Conservation (phyloP, 441 rosid species). For the Corymbia citriodora region DNA sequence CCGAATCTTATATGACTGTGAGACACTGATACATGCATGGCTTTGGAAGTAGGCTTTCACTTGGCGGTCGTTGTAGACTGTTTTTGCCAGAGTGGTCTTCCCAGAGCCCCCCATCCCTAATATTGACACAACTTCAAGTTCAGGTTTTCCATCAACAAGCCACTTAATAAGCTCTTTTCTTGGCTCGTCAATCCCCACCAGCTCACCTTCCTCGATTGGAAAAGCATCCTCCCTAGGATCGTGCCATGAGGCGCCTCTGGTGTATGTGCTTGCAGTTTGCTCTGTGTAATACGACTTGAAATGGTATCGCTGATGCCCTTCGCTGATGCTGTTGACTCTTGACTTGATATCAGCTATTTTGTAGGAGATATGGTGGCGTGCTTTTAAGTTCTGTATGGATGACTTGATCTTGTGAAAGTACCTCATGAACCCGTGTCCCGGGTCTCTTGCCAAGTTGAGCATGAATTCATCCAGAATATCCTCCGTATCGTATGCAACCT, state of each 20-base stretch:
- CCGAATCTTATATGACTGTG: too few species aligned
- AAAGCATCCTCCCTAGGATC: background rate
- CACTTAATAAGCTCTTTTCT: background rate
- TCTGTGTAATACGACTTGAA: background rate
- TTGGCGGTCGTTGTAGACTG: too few species aligned
- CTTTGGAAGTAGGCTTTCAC: too few species aligned
- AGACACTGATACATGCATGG: too few species aligned
- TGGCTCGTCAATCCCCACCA: background rate
- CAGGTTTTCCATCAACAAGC: background rate
- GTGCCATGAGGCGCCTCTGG: background rate
- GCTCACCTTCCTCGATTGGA: background rate
- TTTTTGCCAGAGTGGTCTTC: background rate
- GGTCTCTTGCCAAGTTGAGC: background rate
- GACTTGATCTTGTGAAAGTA: background rate
- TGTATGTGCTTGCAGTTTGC: rapidly evolving
- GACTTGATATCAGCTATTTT: background rate
- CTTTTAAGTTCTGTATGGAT: background rate
- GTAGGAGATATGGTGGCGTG: background rate
- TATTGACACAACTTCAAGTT: background rate
- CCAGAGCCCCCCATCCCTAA: background rate
- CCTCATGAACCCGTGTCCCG: background rate
- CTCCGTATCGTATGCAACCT: background rate
- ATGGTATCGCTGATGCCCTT: background rate
- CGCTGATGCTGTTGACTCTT: rapidly evolving
- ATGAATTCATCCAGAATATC: background rate